Evolutionary conservation across 441 rosid genomes (phyloP), one percentile per base, ranked within the genome.

Genomic region (Erodium trifolium): DNA sequence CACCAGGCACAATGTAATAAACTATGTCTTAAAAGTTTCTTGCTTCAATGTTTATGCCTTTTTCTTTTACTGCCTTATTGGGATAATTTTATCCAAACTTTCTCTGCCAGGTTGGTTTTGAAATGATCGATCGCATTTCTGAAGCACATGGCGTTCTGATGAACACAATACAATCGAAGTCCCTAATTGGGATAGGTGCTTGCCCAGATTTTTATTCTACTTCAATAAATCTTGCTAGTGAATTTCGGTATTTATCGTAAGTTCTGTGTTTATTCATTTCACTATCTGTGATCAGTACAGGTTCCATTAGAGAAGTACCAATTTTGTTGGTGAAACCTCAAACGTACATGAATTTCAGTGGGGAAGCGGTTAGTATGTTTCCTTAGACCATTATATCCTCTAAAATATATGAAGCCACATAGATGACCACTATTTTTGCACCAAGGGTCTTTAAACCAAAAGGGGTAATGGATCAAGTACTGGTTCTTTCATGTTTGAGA

Each of bases 161-260:
- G 84, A 91, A 91, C 78, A 89, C 97, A 0, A 87, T 93, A 77
- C 98, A 91, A 71, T 91, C 98, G 0, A 93, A 93, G 74, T 93
- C 98, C 71, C 78, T 93, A 12, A 77, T 93, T 51, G 98, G 98
- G 71, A 91, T 93, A 86, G 98, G 98, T 93, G 80, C 75, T 66
- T 73, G 60, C 5, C n/a, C 13, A 31, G 12, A 64, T 55, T 68
- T 4, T 18, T 67, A 13, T 16, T 9, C 14, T 59, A 67, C 2
- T 49, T 72, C 69, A 3, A 57, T 27, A 1, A 14, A 39, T 4
- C 0, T 14, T 10, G 53, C 3, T 13, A 10, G 53, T 47, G 53
- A 1, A 47, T 47, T 47, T 47, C 53, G 11, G 14, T 47, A 47
- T 68, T 6, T 43, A 13, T 68, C 14, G 27, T 68, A 45, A 23